Base-by-base conservation (phyloP, 768 basidiomycete species). In the Porphyrellus cyaneotinctus region DNA sequence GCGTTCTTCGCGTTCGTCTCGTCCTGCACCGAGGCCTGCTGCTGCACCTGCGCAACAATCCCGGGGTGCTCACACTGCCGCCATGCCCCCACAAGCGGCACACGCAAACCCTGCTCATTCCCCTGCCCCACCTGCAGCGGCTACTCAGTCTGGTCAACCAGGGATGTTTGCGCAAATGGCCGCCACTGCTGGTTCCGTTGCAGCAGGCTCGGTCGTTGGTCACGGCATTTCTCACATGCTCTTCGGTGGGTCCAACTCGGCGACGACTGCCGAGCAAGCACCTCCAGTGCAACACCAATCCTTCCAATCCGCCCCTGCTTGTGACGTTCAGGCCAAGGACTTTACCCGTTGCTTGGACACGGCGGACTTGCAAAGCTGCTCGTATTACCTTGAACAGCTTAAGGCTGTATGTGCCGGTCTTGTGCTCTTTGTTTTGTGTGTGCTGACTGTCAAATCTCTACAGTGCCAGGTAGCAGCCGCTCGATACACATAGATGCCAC, bases 191-290 rank as follows among this genome's bases (percentile, higher is more conserved):
- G 92, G 91, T 56, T 89, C 88, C 52, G 91, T 95, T 45, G 93
- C 91, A 6, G 75, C 91, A 44, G 93, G 92, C 23, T 92, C 89
- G 9, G 85, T 84, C 51, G 81, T 95, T 57, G 92, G 91, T 41
- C 92, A 95, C 66, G 92, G 92, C n/a, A 65, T 95, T 58, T 91
- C 89, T 37, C 80, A 70, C 69, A 91, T 94, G 90, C 81, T 95
- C 54, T 95, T 94, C 61, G 93, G 92, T 43, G 84, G 88, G 52
- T 74, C 78, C 49, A 69, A 69, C 33, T 71, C 74, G 0, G 52
- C 69, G 7, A 70, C 77, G 33, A 61, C 79, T 14, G 68, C 78
- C 2, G 77, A 81, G 15, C 76, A 75, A 22, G 76, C 80, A 13
- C 68, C 79, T 5, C 78, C 84, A 20, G 77, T 67, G 15, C 71